Conservation (phyloP, 2,329 filamentous ascomycete species). For the Tolypocladium endophyticum region DNA sequence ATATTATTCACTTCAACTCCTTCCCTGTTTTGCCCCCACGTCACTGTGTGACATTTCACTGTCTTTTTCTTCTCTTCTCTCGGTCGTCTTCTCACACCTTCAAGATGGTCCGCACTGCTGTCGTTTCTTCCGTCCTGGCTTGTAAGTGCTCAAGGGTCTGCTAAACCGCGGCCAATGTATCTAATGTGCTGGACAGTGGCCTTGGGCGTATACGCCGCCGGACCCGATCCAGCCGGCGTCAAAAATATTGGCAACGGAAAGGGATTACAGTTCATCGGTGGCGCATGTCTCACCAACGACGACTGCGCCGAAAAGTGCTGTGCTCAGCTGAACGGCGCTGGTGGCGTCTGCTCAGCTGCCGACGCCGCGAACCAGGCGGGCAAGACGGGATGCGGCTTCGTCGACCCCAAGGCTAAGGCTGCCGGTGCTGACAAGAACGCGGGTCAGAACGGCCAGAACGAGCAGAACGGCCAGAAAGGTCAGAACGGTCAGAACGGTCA, state of each 20-base stretch:
- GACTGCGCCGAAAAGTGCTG: constrained; percentile 19
- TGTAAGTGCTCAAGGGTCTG: not conserved
- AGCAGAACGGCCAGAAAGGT: not conserved
- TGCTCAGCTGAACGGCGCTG: constrained; percentile 11
- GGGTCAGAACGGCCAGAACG: not conserved
- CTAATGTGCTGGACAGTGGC: not conserved
- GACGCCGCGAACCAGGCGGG: constrained; percentile 18
- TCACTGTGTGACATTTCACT: not conserved
- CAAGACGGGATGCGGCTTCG: constrained; percentile 18
- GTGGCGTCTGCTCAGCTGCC: constrained; percentile 17
- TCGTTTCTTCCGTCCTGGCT: not conserved
- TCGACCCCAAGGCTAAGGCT: constrained; percentile 6
- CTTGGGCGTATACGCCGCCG: constrained; percentile 5
- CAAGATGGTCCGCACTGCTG: not conserved
- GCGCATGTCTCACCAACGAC: constrained; percentile 14
- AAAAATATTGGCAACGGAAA: constrained; percentile 13
- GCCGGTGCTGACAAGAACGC: not conserved
- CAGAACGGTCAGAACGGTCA: not conserved
- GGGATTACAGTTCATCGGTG: constrained; percentile 18
- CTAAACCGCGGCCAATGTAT: not conserved
- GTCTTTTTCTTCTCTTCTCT: no score
- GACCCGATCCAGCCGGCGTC: constrained; percentile 8
- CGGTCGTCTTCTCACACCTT: not conserved
- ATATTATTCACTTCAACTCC: not conserved
- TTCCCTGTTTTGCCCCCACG: not conserved